These are phyloP conservation scores for Fabrea salina DNA, from an alignment of 169 alveolate species.

Conservation along the genomic window DNA sequence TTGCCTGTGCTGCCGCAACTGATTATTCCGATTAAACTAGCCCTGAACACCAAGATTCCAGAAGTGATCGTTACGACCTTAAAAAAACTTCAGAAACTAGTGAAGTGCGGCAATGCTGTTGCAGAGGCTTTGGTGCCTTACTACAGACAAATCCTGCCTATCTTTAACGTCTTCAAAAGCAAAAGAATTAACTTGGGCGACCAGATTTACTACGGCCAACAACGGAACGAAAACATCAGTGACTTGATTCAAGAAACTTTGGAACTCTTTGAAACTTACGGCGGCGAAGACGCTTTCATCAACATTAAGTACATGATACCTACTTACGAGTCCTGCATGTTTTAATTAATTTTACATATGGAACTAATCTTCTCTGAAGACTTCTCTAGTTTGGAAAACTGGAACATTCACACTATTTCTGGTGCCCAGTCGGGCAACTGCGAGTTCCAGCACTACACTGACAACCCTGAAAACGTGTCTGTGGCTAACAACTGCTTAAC, in stretches of 20 bases:
- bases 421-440: not conserved
- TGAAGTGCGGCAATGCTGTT: conserved; percentile 69
- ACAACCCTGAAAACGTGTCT: not conserved
- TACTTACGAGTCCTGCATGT: conserved; percentile 74
- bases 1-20: conserved; percentile 80
- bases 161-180: conserved; percentile 77
- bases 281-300: conserved; percentile 84
- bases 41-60: conserved; percentile 77
- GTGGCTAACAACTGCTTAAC: not conserved
- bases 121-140: conserved; percentile 88
- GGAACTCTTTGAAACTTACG: conserved; percentile 80
- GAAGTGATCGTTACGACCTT: conserved; percentile 78
- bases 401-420: not conserved
- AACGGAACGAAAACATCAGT: conserved; percentile 65
- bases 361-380: not conserved
- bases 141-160: conserved; percentile 82
- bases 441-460: not conserved
- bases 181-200: conserved; percentile 76
- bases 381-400: not conserved
- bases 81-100: conserved; percentile 77
- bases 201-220: conserved; percentile 72
- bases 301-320: conserved; percentile 77
- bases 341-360: conserved; percentile 43
- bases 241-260: conserved; percentile 83
- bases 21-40: conserved; percentile 77